These are phyloP conservation scores for Ophiostoma montium DNA, from an alignment of 2,329 filamentous ascomycete species.

Conservation along the genomic window DNA sequence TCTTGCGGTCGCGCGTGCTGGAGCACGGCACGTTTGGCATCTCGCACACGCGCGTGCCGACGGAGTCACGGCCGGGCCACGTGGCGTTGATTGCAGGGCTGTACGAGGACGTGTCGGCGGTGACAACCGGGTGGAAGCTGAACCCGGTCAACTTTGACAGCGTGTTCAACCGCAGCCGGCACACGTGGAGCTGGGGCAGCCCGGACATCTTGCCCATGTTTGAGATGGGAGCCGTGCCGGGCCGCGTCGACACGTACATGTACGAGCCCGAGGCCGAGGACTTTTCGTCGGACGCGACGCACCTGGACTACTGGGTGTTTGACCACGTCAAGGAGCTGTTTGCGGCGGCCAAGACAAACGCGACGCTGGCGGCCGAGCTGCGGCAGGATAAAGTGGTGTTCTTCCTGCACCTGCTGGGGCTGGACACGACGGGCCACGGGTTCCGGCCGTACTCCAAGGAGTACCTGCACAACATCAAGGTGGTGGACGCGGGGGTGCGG, in stretches of 20 bases:
- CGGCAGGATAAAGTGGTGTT: conserved; percentile 82
- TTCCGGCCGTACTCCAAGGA: conserved; percentile 89
- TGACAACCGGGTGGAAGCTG: conserved; percentile 95
- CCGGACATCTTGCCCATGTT: conserved; percentile 98
- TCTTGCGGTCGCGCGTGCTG: conserved; percentile 76
- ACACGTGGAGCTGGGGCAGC: conserved; percentile 99
- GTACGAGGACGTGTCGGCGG: conserved; percentile 95
- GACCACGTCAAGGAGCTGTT: conserved; percentile 85
- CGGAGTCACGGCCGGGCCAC: conserved; percentile 90
- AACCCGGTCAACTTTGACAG: conserved; percentile 98
- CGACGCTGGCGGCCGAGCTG: conserved; percentile 56
- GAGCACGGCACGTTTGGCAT: conserved; percentile 91
- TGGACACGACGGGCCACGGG: conserved; percentile 80
- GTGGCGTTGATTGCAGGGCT: conserved; percentile 92
- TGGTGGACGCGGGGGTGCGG: conserved; percentile 81
- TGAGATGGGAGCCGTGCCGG: conserved; percentile 75
- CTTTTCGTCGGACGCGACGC: conserved; percentile 67
- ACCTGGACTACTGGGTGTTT: conserved; percentile 90
- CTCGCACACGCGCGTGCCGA: conserved; percentile 91
- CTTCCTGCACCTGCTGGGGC: conserved; percentile 81
- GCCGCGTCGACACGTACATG: conserved; percentile 71
- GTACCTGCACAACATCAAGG: conserved; percentile 85
- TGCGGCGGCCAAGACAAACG: conserved; percentile 61
- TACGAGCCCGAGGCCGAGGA: conserved; percentile 82
- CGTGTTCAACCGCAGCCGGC: conserved; percentile 89